A percentile compares a stretch with the other conserved stretches of the same genome.
Evolutionary conservation across 495 filamentous ascomycete genomes (phyloP).

Genomic region (Podospora fimiseda): DNA sequence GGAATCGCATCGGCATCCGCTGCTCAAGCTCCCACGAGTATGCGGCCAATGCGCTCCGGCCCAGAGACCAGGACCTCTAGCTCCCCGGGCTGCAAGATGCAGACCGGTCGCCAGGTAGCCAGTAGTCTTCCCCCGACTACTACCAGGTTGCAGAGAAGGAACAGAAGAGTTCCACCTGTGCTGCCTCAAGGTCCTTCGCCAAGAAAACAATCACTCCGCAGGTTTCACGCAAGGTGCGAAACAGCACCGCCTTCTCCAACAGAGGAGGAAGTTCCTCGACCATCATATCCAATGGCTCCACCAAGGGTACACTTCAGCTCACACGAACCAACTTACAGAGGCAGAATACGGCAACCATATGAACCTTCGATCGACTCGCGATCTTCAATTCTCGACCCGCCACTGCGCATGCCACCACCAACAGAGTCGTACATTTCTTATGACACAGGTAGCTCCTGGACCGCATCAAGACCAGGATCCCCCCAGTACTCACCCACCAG

Average conservation of each 20-base stretch:
- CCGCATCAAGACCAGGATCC: constrained; percentile 48
- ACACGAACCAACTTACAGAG: constrained; percentile 32
- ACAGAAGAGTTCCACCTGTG: constrained; percentile 21
- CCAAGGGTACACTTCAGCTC: constrained; percentile 24
- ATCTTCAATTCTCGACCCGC: constrained; percentile 36
- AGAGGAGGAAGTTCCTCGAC: not conserved
- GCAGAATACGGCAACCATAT: constrained; percentile 36
- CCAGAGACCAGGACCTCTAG: not conserved
- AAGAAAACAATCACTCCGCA: constrained; percentile 30
- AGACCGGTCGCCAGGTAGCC: constrained; percentile 7
- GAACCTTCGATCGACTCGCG: constrained; percentile 44
- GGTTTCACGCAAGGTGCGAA: constrained; percentile 20
- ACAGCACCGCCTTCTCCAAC: constrained; percentile 1
- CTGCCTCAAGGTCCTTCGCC: constrained; percentile 42
- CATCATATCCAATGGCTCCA: not conserved
- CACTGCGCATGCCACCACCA: constrained; percentile 37
- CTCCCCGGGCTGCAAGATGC: not conserved
- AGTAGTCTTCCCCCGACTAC: constrained; percentile 20
- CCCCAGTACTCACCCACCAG: constrained; percentile 47
- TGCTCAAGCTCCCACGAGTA: constrained; percentile 4
- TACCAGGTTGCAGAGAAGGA: constrained; percentile 43
- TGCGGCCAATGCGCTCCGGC: constrained; percentile 6
- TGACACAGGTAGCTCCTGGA: constrained; percentile 55
- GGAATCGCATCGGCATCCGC: not conserved
- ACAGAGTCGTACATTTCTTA: constrained; percentile 40